These are phyloP conservation scores for Gynostemma pentaphyllum DNA, from an alignment of 306 rosid genomes.

Conservation along the genomic window DNA sequence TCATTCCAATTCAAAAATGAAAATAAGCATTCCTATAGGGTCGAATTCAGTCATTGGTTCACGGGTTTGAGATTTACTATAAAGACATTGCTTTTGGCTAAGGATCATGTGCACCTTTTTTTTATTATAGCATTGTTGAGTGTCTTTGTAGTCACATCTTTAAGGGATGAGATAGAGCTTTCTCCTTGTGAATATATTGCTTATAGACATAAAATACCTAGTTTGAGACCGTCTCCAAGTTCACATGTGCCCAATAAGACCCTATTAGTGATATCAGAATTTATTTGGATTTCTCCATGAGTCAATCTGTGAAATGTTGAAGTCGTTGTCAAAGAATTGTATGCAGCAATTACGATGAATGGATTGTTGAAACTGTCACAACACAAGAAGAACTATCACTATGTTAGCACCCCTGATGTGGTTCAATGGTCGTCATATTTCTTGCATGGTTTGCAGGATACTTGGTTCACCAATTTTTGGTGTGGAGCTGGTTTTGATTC, in stretches of 20 bases:
- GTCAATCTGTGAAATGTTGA: conserved; percentile 85
- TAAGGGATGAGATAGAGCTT: conserved; percentile 81
- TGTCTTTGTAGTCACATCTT: conserved; percentile 86
- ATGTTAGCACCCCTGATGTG: conserved; percentile 75
- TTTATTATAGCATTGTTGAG: conserved; percentile 72
- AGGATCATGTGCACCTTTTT: no score
- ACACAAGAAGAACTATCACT: conserved; percentile 72
- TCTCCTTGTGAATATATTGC: conserved; percentile 76
- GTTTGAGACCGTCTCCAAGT: not conserved
- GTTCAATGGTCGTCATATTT: conserved; percentile 86
- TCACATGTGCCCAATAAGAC: conserved; percentile 35
- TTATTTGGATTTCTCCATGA: conserved; percentile 84
- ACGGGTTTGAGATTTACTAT: no score
- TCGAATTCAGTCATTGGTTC: no score
- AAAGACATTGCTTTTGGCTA: no score
- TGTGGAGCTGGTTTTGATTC: conserved; percentile 76
- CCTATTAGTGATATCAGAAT: conserved; percentile 85
- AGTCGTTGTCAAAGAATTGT: conserved; percentile 67
- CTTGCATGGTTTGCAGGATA: conserved; percentile 70
- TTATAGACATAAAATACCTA: conserved; percentile 45
- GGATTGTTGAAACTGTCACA: conserved; percentile 58
- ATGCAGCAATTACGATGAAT: conserved; percentile 47
- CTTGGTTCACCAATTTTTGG: conserved; percentile 72
- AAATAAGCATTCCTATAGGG: no score
- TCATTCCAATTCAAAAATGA: no score